Conservation (phyloP, 345 rosid genomes). For the Luvunga scandens region DNA sequence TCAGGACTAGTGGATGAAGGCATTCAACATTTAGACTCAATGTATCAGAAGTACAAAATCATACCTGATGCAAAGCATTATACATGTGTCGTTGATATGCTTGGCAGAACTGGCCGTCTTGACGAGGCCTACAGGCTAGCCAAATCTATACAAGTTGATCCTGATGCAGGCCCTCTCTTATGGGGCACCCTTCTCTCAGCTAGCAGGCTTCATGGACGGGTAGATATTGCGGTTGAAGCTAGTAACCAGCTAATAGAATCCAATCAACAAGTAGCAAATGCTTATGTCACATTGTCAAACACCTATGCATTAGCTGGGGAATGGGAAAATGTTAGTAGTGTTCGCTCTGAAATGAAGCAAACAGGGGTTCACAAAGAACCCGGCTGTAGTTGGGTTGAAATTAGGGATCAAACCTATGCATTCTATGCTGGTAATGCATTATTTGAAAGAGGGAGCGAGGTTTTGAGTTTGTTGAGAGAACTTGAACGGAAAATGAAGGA, state of each 20-base stretch:
- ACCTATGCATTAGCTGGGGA: constrained; percentile 57
- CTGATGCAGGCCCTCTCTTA: constrained; percentile 51
- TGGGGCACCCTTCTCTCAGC: constrained; percentile 83
- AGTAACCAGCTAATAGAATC: constrained; percentile 49
- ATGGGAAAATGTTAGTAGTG: constrained; percentile 52
- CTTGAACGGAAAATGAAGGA: constrained; percentile 55
- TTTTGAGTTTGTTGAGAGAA: constrained; percentile 45
- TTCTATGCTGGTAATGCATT: constrained; percentile 61
- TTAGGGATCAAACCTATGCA: constrained; percentile 36
- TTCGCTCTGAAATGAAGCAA: constrained; percentile 63
- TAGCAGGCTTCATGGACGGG: constrained; percentile 68
- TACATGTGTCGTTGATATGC: constrained; percentile 80
- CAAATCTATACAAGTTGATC: constrained; percentile 36
- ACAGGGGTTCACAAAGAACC: constrained; percentile 61
- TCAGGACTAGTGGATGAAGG: constrained; percentile 74
- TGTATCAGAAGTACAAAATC: constrained; percentile 49
- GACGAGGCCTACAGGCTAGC: constrained; percentile 69
- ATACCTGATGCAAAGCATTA: constrained; percentile 61
- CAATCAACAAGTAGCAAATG: constrained; percentile 59
- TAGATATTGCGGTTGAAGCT: constrained; percentile 65
- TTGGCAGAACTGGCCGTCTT: constrained; percentile 66
- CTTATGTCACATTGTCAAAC: constrained; percentile 69
- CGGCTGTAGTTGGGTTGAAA: constrained; percentile 84
- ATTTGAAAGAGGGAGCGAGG: constrained; percentile 38
- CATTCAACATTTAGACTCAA: constrained; percentile 43